Percentiles rank a stretch among this genome's conserved stretches.
These are phyloP conservation scores for Vitis amurensis DNA, from an alignment of 164 flowering plant species.

Conservation along the genomic window DNA sequence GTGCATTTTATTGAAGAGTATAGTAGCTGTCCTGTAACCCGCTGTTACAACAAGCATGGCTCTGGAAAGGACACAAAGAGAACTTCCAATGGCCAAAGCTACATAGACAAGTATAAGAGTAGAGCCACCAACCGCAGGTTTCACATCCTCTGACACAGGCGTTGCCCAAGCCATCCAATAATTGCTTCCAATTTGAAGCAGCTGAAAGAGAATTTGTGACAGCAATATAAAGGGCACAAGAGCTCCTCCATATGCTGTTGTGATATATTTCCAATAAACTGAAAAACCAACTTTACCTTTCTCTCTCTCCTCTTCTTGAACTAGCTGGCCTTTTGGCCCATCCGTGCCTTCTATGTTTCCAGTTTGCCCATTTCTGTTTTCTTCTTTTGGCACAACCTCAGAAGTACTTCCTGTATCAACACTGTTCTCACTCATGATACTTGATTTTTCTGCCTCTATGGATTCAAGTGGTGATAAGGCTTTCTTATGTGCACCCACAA, in stretches of 20 bases:
- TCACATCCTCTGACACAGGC: constrained; percentile 44
- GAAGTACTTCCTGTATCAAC: not conserved
- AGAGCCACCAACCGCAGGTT: constrained; percentile 35
- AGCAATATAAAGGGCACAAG: constrained; percentile 55
- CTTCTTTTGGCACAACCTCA: constrained; percentile 13
- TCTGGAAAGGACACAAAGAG: constrained; percentile 50
- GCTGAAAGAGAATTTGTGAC: constrained; percentile 40
- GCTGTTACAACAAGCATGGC: constrained; percentile 39
- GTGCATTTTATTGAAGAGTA: constrained; percentile 66
- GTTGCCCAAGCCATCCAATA: constrained; percentile 85
- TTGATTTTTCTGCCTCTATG: constrained; percentile 9
- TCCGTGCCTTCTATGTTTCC: constrained; percentile 29
- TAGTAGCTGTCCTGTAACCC: constrained; percentile 54
- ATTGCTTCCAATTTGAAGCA: constrained; percentile 68
- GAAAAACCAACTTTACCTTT: constrained; percentile 61
- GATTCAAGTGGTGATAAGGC: constrained; percentile 50
- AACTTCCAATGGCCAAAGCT: constrained; percentile 49
- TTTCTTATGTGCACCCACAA: constrained; percentile 66
- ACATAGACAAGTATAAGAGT: constrained; percentile 52
- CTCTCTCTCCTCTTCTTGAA: constrained; percentile 81
- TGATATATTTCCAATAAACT: constrained; percentile 68
- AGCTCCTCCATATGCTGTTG: constrained; percentile 57
- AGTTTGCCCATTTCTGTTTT: constrained; percentile 21
- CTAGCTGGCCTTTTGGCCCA: constrained; percentile 46
- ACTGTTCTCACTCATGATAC: constrained; percentile 12